Evolutionary conservation across 2,329 filamentous ascomycete species (phyloP), one percentile per base, ranked within the genome.

Genomic region (Talaromyces piceae): DNA sequence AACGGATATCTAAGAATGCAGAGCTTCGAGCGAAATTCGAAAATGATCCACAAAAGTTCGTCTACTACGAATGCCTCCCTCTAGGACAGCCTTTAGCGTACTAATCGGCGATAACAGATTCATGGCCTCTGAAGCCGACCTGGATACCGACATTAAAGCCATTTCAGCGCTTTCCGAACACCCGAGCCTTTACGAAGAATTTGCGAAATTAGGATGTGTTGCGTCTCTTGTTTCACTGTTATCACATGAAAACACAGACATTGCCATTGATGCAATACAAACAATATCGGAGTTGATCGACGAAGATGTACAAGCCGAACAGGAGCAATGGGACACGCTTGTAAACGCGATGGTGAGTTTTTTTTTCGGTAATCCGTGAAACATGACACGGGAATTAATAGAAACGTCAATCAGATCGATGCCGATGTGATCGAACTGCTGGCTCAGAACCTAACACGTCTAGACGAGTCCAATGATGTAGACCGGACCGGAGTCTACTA

Each of bases 171-270:
- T 98, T 1, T 83, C 87, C 4, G 90, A 98, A 61, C 88, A 97
- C 64, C 79, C 91, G 3, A 84, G 87, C 54, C 77, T 95, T 18
- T 96, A 93, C 67, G 74, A 74, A 11, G 88, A 94, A 55, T 90
- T 95, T 62, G 83, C 86, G 27, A 84, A 82, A 58, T 75, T 90
- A 47, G 87, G 87, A 18, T 87, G 83, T 53, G 82, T 83, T 0
- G 80, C 72, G 4, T 91, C 85, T 50, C 70, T 98, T 47, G 88
- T 95, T 1, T 81, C 84, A 2, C 71, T 98, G 48, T 74, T 98
- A 45, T 86, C 91, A 13, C 93, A 98, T 66, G 93, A 98, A 61
- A 98, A 98, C 66, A 91, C 91, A 0, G 93, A 98, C 63, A 94
- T 98, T 57, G 90, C 93, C 9, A 95, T 97, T 60, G 88, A 86